phyloP scores from a whole-genome alignment of 148 eudicot species.

The Beta vulgaris region DNA sequence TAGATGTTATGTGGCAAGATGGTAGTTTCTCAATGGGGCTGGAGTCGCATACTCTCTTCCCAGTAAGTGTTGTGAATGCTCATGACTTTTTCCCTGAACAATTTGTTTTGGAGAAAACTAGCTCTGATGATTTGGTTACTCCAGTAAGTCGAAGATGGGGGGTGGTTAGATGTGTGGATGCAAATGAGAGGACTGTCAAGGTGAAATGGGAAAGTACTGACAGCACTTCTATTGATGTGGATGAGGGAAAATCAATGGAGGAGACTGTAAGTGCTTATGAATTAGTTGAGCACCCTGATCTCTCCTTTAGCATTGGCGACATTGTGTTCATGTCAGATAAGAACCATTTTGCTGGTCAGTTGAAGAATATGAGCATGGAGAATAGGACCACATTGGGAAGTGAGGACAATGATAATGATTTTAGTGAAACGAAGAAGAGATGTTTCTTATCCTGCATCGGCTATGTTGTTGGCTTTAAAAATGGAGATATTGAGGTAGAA shows the following conservation, averaged over 20 bases:
- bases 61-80: constrained; percentile 61
- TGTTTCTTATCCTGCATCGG: constrained; percentile 61
- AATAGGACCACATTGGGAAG: constrained; percentile 13
- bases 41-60: constrained; percentile 59
- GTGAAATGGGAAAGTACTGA: constrained; percentile 53
- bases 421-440: constrained; percentile 21
- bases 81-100: constrained; percentile 87
- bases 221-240: constrained; percentile 14
- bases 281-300: constrained; percentile 82
- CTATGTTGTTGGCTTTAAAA: constrained; percentile 54
- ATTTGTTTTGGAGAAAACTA: constrained; percentile 66
- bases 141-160: constrained; percentile 60
- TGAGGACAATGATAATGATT: constrained; percentile 15
- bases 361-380: constrained; percentile 8
- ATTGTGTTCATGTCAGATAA: constrained; percentile 50
- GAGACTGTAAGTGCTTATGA: constrained; percentile 96
- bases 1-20: constrained; percentile 94
- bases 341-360: constrained; percentile 25
- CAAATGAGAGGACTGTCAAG: constrained; percentile 72
- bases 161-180: constrained; percentile 59
- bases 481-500: constrained; percentile 66
- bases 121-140: constrained; percentile 44
- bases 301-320: constrained; percentile 65
- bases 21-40: constrained; percentile 59
- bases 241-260: constrained; percentile 35